Conservation (phyloP, 1,139 yeast genomes). For the Petasospora rhodanensis region DNA sequence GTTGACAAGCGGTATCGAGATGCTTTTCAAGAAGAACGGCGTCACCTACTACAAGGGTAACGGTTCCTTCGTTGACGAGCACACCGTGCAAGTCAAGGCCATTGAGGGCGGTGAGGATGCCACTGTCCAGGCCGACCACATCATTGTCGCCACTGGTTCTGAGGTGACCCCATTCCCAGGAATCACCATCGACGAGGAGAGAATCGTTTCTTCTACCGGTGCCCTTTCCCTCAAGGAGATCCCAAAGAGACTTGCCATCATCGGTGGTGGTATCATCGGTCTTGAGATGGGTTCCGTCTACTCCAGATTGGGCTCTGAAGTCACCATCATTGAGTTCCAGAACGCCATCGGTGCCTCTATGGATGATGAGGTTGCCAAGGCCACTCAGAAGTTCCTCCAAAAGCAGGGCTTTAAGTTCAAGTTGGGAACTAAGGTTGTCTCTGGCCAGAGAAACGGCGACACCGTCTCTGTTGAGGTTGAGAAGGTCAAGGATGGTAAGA, state of each 20-base stretch:
- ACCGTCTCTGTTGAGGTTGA: conserved; percentile 83
- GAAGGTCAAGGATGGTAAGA: conserved; percentile 81
- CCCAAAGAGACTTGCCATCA: conserved; percentile 87
- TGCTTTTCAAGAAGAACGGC: conserved; percentile 92
- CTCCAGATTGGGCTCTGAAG: conserved; percentile 93
- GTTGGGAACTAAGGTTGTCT: conserved; percentile 84
- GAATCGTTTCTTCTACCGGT: conserved; percentile 96
- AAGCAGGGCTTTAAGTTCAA: conserved; percentile 96
- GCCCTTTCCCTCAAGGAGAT: conserved; percentile 78
- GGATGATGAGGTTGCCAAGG: conserved; percentile 93
- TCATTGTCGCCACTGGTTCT: conserved; percentile 97
- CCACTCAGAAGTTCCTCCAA: conserved; percentile 80
- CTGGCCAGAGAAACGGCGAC: conserved; percentile 86
- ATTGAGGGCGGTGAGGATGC: conserved; percentile 77
- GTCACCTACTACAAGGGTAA: conserved; percentile 92
- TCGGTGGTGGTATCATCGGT: conserved; percentile 99
- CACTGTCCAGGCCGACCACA: conserved; percentile 70
- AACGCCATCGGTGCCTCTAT: conserved; percentile 91
- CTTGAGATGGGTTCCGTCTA: conserved; percentile 99
- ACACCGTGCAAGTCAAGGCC: conserved; percentile 75
- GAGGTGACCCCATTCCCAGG: conserved; percentile 99
- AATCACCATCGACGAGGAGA: conserved; percentile 91
- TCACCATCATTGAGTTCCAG: conserved; percentile 90
- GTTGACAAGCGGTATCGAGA: conserved; percentile 89
- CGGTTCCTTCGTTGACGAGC: conserved; percentile 83